Percentiles rank a stretch among this genome's conserved stretches.
phyloP scores from a whole-genome alignment of 345 rosid species.

The Camelina sativa region DNA sequence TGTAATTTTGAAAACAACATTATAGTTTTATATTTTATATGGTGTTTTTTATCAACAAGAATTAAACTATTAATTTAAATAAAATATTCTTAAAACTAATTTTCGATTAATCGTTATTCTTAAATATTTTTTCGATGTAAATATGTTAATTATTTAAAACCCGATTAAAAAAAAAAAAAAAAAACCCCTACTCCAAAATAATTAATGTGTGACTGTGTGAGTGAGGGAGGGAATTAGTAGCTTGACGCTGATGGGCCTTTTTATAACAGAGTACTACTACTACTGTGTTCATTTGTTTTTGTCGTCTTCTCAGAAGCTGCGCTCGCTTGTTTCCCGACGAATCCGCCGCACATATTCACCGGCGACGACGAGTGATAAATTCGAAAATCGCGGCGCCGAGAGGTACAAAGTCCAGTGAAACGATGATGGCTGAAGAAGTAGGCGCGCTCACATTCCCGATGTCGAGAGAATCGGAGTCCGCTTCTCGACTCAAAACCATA shows the following conservation, averaged over 20 bases:
- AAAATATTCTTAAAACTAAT: too few relatives aligned
- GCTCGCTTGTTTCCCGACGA: slow-evolving; percentile 19
- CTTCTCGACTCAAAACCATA: slow-evolving; percentile 41
- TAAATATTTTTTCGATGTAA: too few relatives aligned
- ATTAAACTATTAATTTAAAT: too few relatives aligned
- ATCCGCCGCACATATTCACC: slow-evolving; percentile 22
- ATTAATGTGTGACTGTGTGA: slow-evolving; percentile 1
- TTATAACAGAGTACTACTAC: slow-evolving; percentile 2
- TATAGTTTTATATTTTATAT: too few relatives aligned
- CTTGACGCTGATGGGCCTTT: not conserved
- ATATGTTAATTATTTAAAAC: too few relatives aligned
- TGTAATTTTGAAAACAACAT: too few relatives aligned
- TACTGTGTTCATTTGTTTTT: not conserved
- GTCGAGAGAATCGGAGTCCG: slow-evolving; percentile 41
- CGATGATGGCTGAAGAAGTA: slow-evolving; percentile 29
- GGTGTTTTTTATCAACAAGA: too few relatives aligned
- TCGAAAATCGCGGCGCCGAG: slow-evolving; percentile 12
- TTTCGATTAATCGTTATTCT: too few relatives aligned
- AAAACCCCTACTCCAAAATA: not conserved
- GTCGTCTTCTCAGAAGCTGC: slow-evolving; percentile 14
- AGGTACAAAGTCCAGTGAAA: not conserved
- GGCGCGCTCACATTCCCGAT: slow-evolving; percentile 36
- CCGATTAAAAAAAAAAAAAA: too few relatives aligned
- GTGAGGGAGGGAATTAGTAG: slow-evolving; percentile 26
- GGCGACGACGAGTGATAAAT: slow-evolving; percentile 19